Percentiles rank a stretch among this genome's conserved stretches.
phyloP scores from a whole-genome alignment of 1,139 yeast genomes.

The Kodamaea ohmeri region DNA sequence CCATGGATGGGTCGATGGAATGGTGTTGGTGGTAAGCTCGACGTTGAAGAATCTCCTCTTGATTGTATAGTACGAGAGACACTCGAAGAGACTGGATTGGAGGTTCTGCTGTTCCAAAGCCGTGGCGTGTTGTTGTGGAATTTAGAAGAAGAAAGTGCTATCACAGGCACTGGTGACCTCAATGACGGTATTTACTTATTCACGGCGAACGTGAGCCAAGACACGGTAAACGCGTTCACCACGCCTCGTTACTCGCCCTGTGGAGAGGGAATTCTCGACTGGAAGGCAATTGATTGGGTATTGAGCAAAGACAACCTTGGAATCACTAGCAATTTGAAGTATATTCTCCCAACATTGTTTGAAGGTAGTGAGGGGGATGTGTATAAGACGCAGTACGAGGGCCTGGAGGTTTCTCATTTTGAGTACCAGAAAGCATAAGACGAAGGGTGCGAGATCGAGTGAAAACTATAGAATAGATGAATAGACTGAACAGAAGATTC shows the following conservation, averaged over 20 bases:
- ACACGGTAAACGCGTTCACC: constrained; percentile 24
- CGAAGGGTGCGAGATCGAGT: constrained; percentile 9
- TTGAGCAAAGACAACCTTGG: constrained; percentile 41
- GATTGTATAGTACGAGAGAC: constrained; percentile 46
- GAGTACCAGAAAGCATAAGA: constrained; percentile 18
- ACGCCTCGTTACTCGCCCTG: constrained; percentile 21
- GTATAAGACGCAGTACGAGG: constrained; percentile 22
- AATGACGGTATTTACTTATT: constrained; percentile 38
- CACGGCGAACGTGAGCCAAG: constrained; percentile 34
- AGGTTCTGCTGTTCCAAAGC: constrained; percentile 24
- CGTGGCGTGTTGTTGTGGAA: constrained; percentile 44
- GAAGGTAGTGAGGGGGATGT: constrained; percentile 21
- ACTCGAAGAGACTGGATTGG: constrained; percentile 43
- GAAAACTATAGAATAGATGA: neutral
- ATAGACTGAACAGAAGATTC: no score
- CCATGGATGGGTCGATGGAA: constrained; percentile 58
- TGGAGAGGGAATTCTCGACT: constrained; percentile 47
- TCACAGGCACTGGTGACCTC: constrained; percentile 10
- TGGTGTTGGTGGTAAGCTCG: constrained; percentile 50
- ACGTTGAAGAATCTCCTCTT: constrained; percentile 33
- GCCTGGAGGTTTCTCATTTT: constrained; percentile 17
- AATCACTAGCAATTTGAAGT: constrained; percentile 39
- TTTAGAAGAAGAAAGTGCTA: constrained; percentile 16
- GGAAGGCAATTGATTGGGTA: constrained; percentile 43
- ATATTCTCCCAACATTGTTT: constrained; percentile 30